These are phyloP conservation scores for Tetracladium maxilliforme DNA, from an alignment of 2,329 filamentous ascomycete genomes.

Conservation along the genomic window DNA sequence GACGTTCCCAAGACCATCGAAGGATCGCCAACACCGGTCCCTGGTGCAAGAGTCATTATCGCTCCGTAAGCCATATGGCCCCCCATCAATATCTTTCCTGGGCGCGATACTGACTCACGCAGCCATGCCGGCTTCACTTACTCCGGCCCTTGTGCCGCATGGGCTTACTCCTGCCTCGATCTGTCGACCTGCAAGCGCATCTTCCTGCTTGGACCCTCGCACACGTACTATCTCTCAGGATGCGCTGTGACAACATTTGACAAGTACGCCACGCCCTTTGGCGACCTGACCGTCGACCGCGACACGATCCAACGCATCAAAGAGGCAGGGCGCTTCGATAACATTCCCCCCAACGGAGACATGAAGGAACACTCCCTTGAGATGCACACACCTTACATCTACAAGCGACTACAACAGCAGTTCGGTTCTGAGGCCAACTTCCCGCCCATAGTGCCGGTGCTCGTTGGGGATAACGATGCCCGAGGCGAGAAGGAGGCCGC, in stretches of 20 bases:
- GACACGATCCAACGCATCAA: constrained; percentile 34
- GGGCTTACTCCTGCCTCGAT: constrained; percentile 84
- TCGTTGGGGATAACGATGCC: constrained; percentile 62
- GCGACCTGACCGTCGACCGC: constrained; percentile 51
- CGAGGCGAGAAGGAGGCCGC: constrained; percentile 56
- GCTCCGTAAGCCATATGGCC: constrained; percentile 62
- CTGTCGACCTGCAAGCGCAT: constrained; percentile 70
- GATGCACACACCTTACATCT: constrained; percentile 92
- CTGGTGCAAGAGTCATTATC: constrained; percentile 72
- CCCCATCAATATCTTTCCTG: constrained; percentile 1
- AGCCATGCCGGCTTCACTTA: constrained; percentile 92
- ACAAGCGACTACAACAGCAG: constrained; percentile 50
- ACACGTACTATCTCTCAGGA: constrained; percentile 67
- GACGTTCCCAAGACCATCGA: constrained; percentile 53
- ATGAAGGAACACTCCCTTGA: constrained; percentile 84
- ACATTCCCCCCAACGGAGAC: constrained; percentile 54
- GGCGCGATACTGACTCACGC: constrained; percentile 12
- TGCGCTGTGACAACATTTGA: constrained; percentile 63
- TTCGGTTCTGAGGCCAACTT: constrained; percentile 37
- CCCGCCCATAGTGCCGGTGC: constrained; percentile 69
- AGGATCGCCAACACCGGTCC: constrained; percentile 46
- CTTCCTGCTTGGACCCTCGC: constrained; percentile 86
- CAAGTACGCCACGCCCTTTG: constrained; percentile 61
- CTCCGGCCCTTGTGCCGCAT: constrained; percentile 83
- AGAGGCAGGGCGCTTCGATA: constrained; percentile 37